A percentile compares a stretch with the other conserved stretches of the same genome.
These are phyloP conservation scores for Iris pallida DNA, from an alignment of 116 monocot genomes.

Conservation along the genomic window DNA sequence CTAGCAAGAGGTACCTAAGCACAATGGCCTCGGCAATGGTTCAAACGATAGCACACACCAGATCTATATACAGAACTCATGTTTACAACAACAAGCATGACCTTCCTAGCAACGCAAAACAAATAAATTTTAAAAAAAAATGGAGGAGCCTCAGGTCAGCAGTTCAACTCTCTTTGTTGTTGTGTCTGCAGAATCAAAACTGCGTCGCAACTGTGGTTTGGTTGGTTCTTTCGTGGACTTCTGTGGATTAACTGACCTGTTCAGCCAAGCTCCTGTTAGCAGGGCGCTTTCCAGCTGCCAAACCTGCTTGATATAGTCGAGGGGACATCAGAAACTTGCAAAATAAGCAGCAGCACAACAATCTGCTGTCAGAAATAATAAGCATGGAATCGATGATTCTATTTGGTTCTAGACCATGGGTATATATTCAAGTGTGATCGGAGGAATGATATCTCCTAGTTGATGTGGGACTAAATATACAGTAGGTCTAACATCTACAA, in stretches of 20 bases:
- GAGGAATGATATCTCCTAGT: no score
- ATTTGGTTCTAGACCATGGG: no score
- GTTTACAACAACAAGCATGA: neutral
- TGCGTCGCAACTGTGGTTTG: conserved; percentile 19
- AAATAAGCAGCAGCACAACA: no score
- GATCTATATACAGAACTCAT: no score
- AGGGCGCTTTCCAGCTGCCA: conserved; percentile 22
- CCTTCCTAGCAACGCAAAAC: neutral
- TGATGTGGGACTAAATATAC: no score
- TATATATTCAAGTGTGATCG: no score
- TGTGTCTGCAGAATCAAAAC: conserved; percentile 16
- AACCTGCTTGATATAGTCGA: conserved; percentile 11
- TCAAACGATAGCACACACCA: neutral
- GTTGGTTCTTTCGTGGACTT: conserved; percentile 21
- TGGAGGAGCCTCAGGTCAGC: conserved; percentile 10
- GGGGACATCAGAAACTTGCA: neutral
- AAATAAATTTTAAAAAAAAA: neutral
- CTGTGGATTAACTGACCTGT: conserved; percentile 12
- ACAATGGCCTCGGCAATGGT: neutral
- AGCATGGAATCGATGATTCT: no score
- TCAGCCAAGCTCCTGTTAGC: conserved; percentile 17
- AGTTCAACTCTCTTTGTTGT: conserved; percentile 20
- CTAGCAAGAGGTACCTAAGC: neutral
- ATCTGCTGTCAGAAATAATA: no score
- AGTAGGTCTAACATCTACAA: no score